These are phyloP conservation scores for Pyrenophora graminea DNA, from an alignment of 2,329 filamentous ascomycete species.

Conservation along the genomic window DNA sequence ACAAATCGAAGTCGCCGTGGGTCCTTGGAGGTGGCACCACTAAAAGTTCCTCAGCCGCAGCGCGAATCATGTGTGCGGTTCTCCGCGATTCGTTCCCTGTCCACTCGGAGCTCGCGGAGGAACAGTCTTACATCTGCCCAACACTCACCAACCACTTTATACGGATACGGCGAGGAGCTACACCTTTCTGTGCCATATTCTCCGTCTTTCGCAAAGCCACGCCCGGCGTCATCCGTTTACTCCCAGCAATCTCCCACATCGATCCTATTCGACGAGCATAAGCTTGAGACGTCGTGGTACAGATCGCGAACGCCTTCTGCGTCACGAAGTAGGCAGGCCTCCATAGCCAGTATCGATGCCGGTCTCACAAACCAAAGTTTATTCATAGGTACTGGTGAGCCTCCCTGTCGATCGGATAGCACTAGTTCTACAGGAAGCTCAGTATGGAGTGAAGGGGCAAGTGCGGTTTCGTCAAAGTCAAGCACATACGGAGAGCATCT, in stretches of 20 bases:
- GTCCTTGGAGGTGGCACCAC: constrained; percentile 37
- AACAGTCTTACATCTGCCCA: constrained; percentile 31
- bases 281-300: constrained; percentile 26
- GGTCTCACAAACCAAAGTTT: constrained; percentile 7
- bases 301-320: constrained; percentile 21
- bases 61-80: constrained; percentile 45
- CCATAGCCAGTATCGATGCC: constrained; percentile 14
- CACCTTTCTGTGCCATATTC: constrained; percentile 26
- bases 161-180: constrained; percentile 46
- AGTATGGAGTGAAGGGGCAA: constrained; percentile 38
- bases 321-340: constrained; percentile 15
- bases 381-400: neutral
- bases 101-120: constrained; percentile 32
- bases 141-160: constrained; percentile 45
- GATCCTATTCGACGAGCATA: constrained; percentile 19
- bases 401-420: constrained; percentile 35
- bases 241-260: constrained; percentile 19
- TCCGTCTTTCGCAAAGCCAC: constrained; percentile 1
- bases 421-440: constrained; percentile 31
- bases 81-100: constrained; percentile 35
- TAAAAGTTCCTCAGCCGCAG: constrained; percentile 30
- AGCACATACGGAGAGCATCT: constrained; percentile 24
- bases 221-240: constrained; percentile 7
- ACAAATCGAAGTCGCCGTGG: constrained; percentile 30
- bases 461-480: constrained; percentile 36